phyloP scores from a whole-genome alignment of 2,329 filamentous ascomycete species.

The Teratosphaeria gauchensis region DNA sequence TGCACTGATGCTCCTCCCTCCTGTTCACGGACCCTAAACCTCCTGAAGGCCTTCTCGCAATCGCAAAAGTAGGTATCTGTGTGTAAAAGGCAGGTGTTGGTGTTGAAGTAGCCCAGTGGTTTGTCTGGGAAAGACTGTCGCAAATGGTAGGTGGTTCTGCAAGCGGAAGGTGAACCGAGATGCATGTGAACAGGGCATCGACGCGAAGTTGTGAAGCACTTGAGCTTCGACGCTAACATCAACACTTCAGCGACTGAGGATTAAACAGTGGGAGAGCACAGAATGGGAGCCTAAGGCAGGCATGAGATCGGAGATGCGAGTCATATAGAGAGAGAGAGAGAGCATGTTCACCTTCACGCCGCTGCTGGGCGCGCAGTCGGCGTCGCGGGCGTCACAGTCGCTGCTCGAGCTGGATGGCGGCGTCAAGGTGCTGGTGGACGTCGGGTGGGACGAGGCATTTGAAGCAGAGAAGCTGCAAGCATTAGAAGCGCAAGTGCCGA shows the following conservation, averaged over 20 bases:
- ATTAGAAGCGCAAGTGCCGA: conserved; percentile 86
- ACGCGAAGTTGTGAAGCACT: neutral
- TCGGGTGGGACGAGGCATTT: conserved; percentile 93
- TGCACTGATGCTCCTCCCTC: too few species aligned
- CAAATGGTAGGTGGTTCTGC: neutral
- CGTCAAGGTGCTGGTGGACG: conserved; percentile 87
- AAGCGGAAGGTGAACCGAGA: neutral
- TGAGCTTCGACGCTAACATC: neutral
- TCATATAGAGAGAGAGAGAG: neutral
- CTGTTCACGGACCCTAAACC: too few species aligned
- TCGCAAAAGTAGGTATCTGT: too few species aligned
- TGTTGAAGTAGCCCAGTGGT: neutral
- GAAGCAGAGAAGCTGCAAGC: conserved; percentile 62
- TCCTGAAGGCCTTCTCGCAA: too few species aligned
- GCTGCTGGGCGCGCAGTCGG: conserved; percentile 80
- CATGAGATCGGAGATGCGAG: neutral
- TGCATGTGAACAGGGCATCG: neutral
- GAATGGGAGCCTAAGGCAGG: neutral
- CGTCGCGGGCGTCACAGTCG: conserved; percentile 84
- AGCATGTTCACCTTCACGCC: conserved; percentile 96
- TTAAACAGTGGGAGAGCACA: neutral
- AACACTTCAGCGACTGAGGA: neutral
- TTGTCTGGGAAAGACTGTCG: neutral
- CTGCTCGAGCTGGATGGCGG: conserved; percentile 92
- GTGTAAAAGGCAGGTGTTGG: neutral